Percentiles rank a stretch among this genome's conserved stretches.
Conservation (phyloP, 2,329 filamentous ascomycete species). For the Penicillium sp. region DNA sequence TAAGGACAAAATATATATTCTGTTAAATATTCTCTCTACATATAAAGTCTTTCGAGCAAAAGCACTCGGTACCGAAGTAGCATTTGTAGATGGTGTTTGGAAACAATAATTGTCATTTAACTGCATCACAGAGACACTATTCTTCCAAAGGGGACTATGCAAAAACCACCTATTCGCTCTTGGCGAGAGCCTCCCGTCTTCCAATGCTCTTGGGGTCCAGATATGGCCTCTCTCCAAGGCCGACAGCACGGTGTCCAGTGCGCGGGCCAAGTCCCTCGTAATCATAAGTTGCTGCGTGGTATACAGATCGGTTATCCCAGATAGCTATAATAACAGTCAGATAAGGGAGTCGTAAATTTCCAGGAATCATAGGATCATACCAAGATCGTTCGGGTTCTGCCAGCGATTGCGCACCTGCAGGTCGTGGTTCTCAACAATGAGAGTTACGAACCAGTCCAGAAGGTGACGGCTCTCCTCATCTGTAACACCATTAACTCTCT, state of each 20-base stretch:
- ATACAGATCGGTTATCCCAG: constrained; percentile 58
- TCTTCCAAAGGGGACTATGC: background rate
- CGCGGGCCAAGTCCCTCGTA: constrained; percentile 50
- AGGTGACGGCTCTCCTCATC: constrained; percentile 34
- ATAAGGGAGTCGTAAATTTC: background rate
- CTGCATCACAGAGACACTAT: background rate
- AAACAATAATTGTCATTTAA: background rate
- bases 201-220: constrained; percentile 47
- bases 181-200: constrained; percentile 26
- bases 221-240: constrained; percentile 56
- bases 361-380: constrained; percentile 15
- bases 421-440: constrained; percentile 44
- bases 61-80: no score
- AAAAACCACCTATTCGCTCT: background rate
- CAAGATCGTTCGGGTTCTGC: constrained; percentile 43
- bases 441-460: constrained; percentile 34
- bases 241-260: constrained; percentile 51
- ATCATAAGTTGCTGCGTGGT: constrained; percentile 55
- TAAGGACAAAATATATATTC: no score
- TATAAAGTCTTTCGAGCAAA: no score
- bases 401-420: constrained; percentile 41
- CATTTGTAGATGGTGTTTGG: background rate
- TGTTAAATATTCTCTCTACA: no score
- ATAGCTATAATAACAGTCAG: constrained; percentile 6
- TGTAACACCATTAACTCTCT: constrained; percentile 34